Conservation (phyloP, 495 filamentous ascomycete genomes). For the Neurospora sp. region DNA sequence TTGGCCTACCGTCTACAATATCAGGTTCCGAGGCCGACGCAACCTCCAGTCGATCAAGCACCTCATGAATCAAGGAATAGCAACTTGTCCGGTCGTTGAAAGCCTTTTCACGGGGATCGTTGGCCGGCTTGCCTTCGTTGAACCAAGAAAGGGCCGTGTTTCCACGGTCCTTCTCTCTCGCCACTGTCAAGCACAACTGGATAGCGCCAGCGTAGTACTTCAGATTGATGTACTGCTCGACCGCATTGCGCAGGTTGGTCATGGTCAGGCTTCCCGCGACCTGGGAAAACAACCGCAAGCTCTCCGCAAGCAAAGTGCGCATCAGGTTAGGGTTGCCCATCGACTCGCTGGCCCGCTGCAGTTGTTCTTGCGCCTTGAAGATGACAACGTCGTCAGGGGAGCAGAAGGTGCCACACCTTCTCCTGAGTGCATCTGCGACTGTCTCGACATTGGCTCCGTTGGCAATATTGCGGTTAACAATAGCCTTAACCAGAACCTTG, state of each 20-base stretch:
- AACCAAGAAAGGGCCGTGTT: conserved; percentile 69
- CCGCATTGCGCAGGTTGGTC: conserved; percentile 68
- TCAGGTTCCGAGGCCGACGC: conserved; percentile 55
- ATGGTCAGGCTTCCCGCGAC: conserved; percentile 72
- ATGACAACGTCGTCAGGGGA: conserved; percentile 92
- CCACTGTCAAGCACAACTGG: conserved; percentile 71
- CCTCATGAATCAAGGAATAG: conserved; percentile 71
- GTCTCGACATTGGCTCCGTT: conserved; percentile 95
- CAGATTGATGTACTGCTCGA: conserved; percentile 65
- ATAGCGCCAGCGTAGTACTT: conserved; percentile 96
- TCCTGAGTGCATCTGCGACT: conserved; percentile 80
- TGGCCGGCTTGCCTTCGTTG: conserved; percentile 38
- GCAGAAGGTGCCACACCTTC: conserved; percentile 93
- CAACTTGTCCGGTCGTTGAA: conserved; percentile 66
- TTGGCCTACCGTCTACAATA: conserved; percentile 65
- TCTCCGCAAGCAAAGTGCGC: conserved; percentile 79
- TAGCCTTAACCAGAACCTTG: conserved; percentile 92
- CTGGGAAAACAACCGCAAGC: conserved; percentile 74
- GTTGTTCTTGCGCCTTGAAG: conserved; percentile 92
- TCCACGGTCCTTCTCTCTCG: conserved; percentile 69
- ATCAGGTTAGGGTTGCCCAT: conserved; percentile 62
- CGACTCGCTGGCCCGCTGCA: conserved; percentile 76
- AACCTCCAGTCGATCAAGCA: conserved; percentile 66
- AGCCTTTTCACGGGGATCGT: conserved; percentile 56
- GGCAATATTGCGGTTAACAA: conserved; percentile 94